phyloP scores from a whole-genome alignment of 2,329 filamentous ascomycete species.

The Penicillium sp. region DNA sequence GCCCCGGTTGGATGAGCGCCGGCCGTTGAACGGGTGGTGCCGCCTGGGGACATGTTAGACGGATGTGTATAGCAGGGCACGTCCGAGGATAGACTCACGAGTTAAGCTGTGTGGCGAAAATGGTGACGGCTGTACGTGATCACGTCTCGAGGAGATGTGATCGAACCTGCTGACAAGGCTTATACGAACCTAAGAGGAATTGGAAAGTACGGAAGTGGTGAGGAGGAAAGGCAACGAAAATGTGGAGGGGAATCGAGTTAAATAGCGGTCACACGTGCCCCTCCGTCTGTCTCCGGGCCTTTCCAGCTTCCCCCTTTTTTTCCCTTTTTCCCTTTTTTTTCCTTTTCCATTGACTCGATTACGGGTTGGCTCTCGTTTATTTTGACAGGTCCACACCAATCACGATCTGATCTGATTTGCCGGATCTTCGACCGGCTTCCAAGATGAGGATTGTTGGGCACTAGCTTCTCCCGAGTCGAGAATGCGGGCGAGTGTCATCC shows the following conservation, averaged over 20 bases:
- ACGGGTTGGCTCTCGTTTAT: not conserved
- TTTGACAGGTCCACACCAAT: not conserved
- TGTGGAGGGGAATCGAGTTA: not conserved
- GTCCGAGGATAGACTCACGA: constrained; percentile 64
- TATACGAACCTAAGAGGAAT: constrained; percentile 24
- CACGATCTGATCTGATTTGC: not conserved
- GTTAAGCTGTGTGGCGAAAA: constrained; percentile 98
- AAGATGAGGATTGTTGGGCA: constrained; percentile 7
- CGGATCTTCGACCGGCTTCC: not conserved
- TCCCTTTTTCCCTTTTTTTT: not conserved
- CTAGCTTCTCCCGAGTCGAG: constrained; percentile 3
- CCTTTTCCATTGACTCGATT: not conserved
- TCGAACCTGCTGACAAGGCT: constrained; percentile 39
- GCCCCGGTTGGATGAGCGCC: constrained; percentile 85
- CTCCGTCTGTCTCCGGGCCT: constrained; percentile 9
- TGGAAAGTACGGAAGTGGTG: constrained; percentile 11
- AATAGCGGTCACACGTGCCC: constrained; percentile 8
- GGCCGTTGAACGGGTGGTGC: constrained; percentile 96
- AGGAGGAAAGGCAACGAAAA: not conserved
- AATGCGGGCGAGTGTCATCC: constrained; percentile 2
- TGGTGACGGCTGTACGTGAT: constrained; percentile 72
- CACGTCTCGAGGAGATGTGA: constrained; percentile 58
- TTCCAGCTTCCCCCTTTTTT: not conserved
- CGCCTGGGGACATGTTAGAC: constrained; percentile 54
- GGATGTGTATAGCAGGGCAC: not conserved